Evolutionary conservation across 495 filamentous ascomycete genomes (phyloP), one percentile per base, ranked within the genome.

Genomic region (Xylaria longipes): DNA sequence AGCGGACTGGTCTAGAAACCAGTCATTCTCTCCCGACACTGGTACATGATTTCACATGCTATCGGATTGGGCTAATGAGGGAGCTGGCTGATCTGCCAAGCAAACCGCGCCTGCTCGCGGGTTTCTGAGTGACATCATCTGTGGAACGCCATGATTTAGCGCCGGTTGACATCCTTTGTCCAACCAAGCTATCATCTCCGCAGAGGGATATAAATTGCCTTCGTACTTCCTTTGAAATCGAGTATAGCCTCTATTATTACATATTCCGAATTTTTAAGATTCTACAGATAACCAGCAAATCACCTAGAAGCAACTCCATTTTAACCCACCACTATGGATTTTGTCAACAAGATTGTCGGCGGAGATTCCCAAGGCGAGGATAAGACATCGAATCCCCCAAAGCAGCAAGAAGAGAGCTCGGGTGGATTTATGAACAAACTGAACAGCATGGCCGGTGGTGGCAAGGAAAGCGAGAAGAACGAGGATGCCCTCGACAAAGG

Each of bases 401-500:
- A 72, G 7, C 62, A 74, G n/a, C 25, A 72, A 25, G 68, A 74
- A 27, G 43, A 72, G 48, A 68, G 75, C 43, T 63, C 60, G 0
- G 62, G 43, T 7, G 62, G 69, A 9, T 52, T 64, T n/a, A 45
- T 90, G 63, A 85, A 86, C 69, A 89, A 91, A 76, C 48, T 92
- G 37, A 90, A 93, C 80, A 65, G 77, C 37, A 81, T 87, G 58
- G 88, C 87, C 33, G 91, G 91, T 33, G 91, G 91, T 52, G 91
- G 91, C 43, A 82, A 78, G 58, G 82, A 87, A 74, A 86, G 88
- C 75, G 91, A 93, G 86, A 87, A 92, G 84, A 89, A 91, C 50
- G 91, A 92, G 76, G 91, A 93, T 78, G 75, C 71, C 0, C 83
- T 91, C 35, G 90, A 91, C 75, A 91, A 92, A 76, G 89, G 88